Evolutionary conservation across 2,329 filamentous ascomycete species (phyloP).

Genomic region (Epichloe aotearoae): DNA sequence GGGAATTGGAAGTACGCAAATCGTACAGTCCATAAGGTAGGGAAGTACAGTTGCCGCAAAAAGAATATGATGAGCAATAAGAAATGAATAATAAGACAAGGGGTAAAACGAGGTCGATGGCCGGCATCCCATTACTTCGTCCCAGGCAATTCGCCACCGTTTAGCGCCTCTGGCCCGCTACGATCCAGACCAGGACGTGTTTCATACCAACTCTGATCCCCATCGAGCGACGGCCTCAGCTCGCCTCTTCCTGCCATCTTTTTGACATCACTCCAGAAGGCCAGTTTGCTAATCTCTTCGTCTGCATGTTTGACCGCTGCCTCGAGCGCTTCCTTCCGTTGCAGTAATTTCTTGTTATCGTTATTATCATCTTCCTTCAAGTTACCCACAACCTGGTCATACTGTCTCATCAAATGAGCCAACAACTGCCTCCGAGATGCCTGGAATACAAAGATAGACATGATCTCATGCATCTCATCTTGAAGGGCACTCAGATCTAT

Average conservation of each 20-base stretch:
- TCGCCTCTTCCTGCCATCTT: slow-evolving; percentile 46
- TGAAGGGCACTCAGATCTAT: slow-evolving; percentile 66
- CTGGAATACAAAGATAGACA: slow-evolving; percentile 82
- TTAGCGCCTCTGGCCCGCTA: slow-evolving; percentile 33
- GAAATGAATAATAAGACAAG: background rate
- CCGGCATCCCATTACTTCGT: background rate
- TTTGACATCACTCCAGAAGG: slow-evolving; percentile 80
- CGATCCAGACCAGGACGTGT: slow-evolving; percentile 39
- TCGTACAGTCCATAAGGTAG: background rate
- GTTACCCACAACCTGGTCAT: slow-evolving; percentile 27
- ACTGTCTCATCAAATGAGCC: slow-evolving; percentile 49
- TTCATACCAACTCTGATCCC: slow-evolving; percentile 21
- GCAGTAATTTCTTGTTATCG: slow-evolving; percentile 17
- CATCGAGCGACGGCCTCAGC: slow-evolving; percentile 29
- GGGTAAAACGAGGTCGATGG: background rate
- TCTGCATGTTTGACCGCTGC: slow-evolving; percentile 65
- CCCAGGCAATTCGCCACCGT: slow-evolving; percentile 9
- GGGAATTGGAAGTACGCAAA: background rate
- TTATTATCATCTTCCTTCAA: slow-evolving; percentile 26
- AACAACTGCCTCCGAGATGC: slow-evolving; percentile 69
- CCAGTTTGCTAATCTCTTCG: slow-evolving; percentile 64
- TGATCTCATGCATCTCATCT: slow-evolving; percentile 69
- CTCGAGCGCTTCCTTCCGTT: slow-evolving; percentile 53
- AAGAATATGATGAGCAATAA: background rate
- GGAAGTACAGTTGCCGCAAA: background rate